These are phyloP conservation scores for Trichocladium uniseriatum DNA, from an alignment of 495 filamentous ascomycete genomes.

Conservation along the genomic window DNA sequence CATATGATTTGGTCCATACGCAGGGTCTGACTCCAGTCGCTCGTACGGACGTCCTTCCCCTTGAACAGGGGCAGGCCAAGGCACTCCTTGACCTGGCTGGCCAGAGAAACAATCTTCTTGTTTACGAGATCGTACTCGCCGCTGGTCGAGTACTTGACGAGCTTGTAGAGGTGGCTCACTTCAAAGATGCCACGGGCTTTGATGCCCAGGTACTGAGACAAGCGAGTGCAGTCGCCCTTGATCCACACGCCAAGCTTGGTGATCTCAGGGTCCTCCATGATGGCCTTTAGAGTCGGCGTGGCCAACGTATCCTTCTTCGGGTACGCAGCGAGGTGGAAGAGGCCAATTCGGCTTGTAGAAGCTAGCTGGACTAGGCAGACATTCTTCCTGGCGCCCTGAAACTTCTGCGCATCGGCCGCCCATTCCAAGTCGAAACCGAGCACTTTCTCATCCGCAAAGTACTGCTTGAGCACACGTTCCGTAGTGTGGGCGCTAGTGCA, in stretches of 20 bases:
- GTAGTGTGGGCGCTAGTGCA: conserved; percentile 56
- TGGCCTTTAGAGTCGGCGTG: conserved; percentile 53
- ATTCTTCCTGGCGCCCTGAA: conserved; percentile 48
- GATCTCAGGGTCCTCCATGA: conserved; percentile 62
- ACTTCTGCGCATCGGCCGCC: conserved; percentile 42
- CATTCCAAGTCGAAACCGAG: conserved; percentile 87
- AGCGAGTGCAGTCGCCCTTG: conserved; percentile 60
- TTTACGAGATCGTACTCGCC: conserved; percentile 49
- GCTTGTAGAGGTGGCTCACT: conserved; percentile 67
- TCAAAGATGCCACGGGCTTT: conserved; percentile 61
- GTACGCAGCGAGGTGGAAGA: conserved; percentile 70
- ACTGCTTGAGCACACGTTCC: conserved; percentile 52
- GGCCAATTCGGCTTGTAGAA: conserved; percentile 63
- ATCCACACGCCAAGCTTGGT: conserved; percentile 72
- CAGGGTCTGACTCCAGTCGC: conserved; percentile 61
- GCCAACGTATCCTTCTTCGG: conserved; percentile 50
- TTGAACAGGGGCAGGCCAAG: conserved; percentile 72
- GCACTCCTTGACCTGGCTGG: conserved; percentile 58
- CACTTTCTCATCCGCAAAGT: conserved; percentile 60
- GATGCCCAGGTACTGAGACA: conserved; percentile 57
- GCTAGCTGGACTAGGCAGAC: conserved; percentile 75
- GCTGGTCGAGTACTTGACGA: conserved; percentile 51
- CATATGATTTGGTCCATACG: conserved; percentile 61
- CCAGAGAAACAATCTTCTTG: conserved; percentile 55
- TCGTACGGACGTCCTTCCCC: conserved; percentile 52